phyloP scores from a whole-genome alignment of 305 asterid species.

The Fraxinus sp. region DNA sequence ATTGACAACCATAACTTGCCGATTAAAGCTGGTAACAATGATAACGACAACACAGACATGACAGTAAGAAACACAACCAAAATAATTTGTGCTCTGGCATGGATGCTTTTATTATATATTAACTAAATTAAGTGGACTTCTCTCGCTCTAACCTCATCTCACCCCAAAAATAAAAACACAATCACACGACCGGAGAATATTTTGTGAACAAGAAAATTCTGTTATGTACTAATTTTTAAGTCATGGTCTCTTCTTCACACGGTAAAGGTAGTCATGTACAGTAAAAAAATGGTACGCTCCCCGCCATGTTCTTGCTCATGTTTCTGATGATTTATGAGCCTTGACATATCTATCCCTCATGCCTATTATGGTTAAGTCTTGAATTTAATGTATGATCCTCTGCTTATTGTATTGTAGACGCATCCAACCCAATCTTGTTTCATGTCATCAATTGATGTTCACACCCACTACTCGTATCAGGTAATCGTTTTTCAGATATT shows the following conservation, averaged over 20 bases:
- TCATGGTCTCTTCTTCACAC: background rate
- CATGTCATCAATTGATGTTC: constrained; percentile 98
- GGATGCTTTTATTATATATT: background rate
- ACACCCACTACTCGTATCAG: constrained; percentile 96
- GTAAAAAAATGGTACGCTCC: background rate
- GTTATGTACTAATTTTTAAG: background rate
- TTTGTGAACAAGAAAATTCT: background rate
- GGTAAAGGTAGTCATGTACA: background rate
- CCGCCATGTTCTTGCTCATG: background rate
- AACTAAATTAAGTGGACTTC: background rate
- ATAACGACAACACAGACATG: background rate
- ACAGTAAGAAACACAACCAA: background rate
- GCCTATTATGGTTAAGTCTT: background rate
- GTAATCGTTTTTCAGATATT: constrained; percentile 34
- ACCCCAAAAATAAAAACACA: background rate
- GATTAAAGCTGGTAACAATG: background rate
- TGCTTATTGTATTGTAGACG: constrained; percentile 60
- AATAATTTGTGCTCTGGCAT: background rate
- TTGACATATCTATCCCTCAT: background rate
- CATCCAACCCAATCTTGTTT: constrained; percentile 98
- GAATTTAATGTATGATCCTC: constrained; percentile 23
- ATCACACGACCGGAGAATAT: background rate
- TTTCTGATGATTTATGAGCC: constrained; percentile 2
- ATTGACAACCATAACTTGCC: background rate
- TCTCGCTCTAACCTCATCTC: background rate